Evolutionary conservation across 352 stramenopile genomes (phyloP), one percentile per base, ranked within the genome.

Genomic region (Pythium catenulatum): DNA sequence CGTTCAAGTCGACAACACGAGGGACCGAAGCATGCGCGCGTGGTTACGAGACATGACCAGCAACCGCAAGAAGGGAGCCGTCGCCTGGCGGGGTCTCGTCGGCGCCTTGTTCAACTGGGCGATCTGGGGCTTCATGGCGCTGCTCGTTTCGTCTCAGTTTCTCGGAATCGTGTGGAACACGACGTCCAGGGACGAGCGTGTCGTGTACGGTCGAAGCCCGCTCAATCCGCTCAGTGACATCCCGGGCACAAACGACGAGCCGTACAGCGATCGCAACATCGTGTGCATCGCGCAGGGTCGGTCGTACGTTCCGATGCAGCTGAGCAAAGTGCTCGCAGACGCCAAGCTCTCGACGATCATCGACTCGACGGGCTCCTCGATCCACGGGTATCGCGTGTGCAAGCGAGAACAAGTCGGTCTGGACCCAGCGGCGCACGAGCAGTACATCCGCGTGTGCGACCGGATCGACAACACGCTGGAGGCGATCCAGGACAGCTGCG

Each of bases 231-330:
- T 63, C 13, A 21, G 7, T 15, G 23, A 14, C 1, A 80, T 94
- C 30, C 21, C 59, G 1, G 91, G 92, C 1, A 61, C 56, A 0
- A 96, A 93, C 66, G 92, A 96, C 46, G 82, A 91, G 30, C 91
- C 90, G 4, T 95, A 92, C 63, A 66, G 83, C 7, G 92, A 95
- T 66, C 90, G 91, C 2, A 82, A 80, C 11, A 66, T 95, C 23
- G 86, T 90, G 2, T 96, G 92, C 43, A 70, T 89, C 3, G 45
- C 77, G 3, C 72, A 89, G 17, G 88, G 87, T 2, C 66, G 65
- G 3, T 50, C 61, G 0, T 95, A 90, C 75, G 68, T 85, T 17
- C 88, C 93, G 1, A 82, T 91, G 19, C 86, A 94, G 19, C 80
- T 91, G 8, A 82, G 69, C 23, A 13, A 83, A 61, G 89, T 85